phyloP scores from a whole-genome alignment of 2,329 filamentous ascomycete species.

The Pseudocercospora fuligena region DNA sequence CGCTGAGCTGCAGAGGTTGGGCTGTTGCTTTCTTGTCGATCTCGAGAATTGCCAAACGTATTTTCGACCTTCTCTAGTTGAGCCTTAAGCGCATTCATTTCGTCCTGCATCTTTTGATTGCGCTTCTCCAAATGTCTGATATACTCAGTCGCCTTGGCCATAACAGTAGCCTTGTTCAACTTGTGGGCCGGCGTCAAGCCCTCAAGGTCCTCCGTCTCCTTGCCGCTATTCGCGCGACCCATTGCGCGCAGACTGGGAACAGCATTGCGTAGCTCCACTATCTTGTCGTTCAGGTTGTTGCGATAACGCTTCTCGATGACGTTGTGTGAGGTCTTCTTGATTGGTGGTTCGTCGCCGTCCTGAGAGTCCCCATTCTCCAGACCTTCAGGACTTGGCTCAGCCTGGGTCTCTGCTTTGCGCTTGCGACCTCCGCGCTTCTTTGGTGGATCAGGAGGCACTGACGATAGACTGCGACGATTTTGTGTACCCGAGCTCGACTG shows the following conservation, averaged over 20 bases:
- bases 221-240: conserved; percentile 63
- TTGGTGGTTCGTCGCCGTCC: conserved; percentile 48
- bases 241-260: conserved; percentile 88
- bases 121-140: conserved; percentile 92
- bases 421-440: conserved; percentile 44
- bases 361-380: conserved; percentile 53
- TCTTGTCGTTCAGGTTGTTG: conserved; percentile 96
- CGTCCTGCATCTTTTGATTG: conserved; percentile 79
- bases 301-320: conserved; percentile 98
- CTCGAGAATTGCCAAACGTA: conserved; percentile 58
- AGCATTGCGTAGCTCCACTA: conserved; percentile 86
- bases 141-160: conserved; percentile 95
- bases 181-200: conserved; percentile 81
- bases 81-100: conserved; percentile 78
- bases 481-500: conserved; percentile 33
- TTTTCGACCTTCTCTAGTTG: conserved; percentile 70
- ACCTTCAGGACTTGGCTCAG: conserved; percentile 27
- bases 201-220: conserved; percentile 76
- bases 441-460: conserved; percentile 37
- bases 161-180: conserved; percentile 94
- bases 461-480: conserved; percentile 38
- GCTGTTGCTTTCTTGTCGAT: conserved; percentile 33
- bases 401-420: conserved; percentile 40
- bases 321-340: conserved; percentile 95
- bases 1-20: conserved; percentile 28